Evolutionary conservation across 2,329 filamentous ascomycete genomes (phyloP).

Genomic region (Xylaria sp.): DNA sequence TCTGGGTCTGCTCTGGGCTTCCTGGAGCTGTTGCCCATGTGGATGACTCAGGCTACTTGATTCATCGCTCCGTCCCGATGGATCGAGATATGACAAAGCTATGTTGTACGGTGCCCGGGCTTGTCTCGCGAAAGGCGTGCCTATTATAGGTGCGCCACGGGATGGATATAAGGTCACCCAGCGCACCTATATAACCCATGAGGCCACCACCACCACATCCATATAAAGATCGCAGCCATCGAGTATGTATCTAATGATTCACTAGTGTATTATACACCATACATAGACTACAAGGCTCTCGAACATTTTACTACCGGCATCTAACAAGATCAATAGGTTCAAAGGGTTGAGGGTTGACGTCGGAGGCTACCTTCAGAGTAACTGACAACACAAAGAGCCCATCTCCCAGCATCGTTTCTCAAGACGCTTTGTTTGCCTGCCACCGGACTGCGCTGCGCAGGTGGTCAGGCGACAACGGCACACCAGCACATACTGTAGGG

Average conservation of each 20-base stretch:
- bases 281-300: neutral
- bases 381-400: neutral
- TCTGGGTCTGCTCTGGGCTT: neutral
- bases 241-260: neutral
- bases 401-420: neutral
- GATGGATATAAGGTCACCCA: neutral
- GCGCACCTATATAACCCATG: slow-evolving; percentile 17
- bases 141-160: slow-evolving; percentile 1
- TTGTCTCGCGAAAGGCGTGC: slow-evolving; percentile 23
- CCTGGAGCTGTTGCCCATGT: neutral
- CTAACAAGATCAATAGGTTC: neutral
- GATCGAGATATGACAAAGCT: slow-evolving; percentile 8
- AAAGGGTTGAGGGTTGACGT: neutral
- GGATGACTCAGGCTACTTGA: slow-evolving; percentile 34
- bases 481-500: neutral
- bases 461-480: slow-evolving; percentile 9
- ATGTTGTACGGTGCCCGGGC: too few relatives aligned
- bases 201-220: slow-evolving; percentile 1
- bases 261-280: neutral
- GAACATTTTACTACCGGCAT: neutral
- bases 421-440: neutral
- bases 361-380: neutral
- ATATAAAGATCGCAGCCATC: neutral
- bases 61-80: slow-evolving; percentile 4
- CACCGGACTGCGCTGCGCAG: neutral